Conservation (phyloP, 306 rosid genomes). For the Casuarina cunninghamiana region DNA sequence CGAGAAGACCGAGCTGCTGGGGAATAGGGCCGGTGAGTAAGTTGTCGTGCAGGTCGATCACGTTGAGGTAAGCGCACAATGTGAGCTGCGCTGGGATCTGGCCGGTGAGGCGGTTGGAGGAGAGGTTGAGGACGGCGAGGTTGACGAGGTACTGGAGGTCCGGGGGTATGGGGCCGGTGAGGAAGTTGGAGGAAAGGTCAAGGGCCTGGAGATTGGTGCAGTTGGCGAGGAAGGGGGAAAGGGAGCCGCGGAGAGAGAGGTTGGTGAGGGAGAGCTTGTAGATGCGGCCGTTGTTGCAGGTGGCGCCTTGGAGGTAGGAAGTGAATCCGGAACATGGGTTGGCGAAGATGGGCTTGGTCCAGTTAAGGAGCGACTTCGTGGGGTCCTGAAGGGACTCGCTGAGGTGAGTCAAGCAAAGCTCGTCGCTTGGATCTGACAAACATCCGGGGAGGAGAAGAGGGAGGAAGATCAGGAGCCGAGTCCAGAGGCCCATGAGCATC, state of each 20-base stretch:
- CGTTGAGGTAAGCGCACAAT: constrained; percentile 87
- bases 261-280: constrained; percentile 85
- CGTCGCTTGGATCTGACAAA: constrained; percentile 86
- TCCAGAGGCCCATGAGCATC: constrained; percentile 43
- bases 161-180: constrained; percentile 76
- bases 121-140: constrained; percentile 85
- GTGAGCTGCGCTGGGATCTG: constrained; percentile 84
- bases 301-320: constrained; percentile 71
- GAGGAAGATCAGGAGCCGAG: neutral
- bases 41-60: constrained; percentile 83
- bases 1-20: constrained; percentile 78
- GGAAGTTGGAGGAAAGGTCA: constrained; percentile 78
- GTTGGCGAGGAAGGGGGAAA: constrained; percentile 84
- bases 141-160: constrained; percentile 77
- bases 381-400: constrained; percentile 72
- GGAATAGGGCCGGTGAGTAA: constrained; percentile 76
- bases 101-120: constrained; percentile 63
- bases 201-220: constrained; percentile 92
- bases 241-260: constrained; percentile 61
- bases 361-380: constrained; percentile 49
- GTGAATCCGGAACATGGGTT: constrained; percentile 85
- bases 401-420: constrained; percentile 63
- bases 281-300: constrained; percentile 93
- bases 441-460: constrained; percentile 16
- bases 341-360: constrained; percentile 65